A percentile compares a stretch with the other conserved stretches of the same genome.
phyloP scores from a whole-genome alignment of 768 basidiomycete genomes.

The Termitomyces sp. region DNA sequence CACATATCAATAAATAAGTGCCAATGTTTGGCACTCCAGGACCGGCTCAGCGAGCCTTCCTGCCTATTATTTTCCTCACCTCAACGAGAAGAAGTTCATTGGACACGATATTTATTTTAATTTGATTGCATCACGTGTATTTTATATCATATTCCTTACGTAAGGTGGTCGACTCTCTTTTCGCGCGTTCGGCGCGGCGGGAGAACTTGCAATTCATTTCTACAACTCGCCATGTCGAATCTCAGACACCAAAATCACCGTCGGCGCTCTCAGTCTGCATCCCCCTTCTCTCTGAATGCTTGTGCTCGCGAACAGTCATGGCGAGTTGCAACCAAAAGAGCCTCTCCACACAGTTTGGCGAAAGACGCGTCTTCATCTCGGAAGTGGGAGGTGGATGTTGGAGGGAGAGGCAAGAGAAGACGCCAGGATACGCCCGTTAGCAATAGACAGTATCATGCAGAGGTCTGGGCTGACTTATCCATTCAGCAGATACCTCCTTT shows the following conservation, averaged over 20 bases:
- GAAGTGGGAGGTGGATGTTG: conserved; percentile 48
- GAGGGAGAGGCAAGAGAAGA: conserved; percentile 49
- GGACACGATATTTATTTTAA: no score
- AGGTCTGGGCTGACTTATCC: conserved; percentile 1
- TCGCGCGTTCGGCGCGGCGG: not conserved
- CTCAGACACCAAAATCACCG: conserved; percentile 31
- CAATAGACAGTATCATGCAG: conserved; percentile 1
- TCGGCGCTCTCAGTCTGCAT: conserved; percentile 50
- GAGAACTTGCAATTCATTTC: not conserved
- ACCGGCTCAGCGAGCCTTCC: no score
- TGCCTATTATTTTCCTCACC: no score
- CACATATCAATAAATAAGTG: no score
- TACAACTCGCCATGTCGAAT: conserved; percentile 24
- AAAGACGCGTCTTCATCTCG: conserved; percentile 25
- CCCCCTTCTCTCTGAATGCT: conserved; percentile 28
- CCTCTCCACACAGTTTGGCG: conserved; percentile 33
- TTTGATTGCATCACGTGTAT: no score
- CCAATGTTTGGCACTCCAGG: no score
- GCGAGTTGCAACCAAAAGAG: conserved; percentile 44
- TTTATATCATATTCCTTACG: conserved; percentile 1
- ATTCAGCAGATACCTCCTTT: conserved; percentile 14
- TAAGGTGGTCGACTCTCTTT: conserved; percentile 1
- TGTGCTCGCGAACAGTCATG: conserved; percentile 29
- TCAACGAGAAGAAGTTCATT: no score
- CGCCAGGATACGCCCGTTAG: conserved; percentile 45